Evolutionary conservation across 495 filamentous ascomycete species (phyloP), one percentile per base, ranked within the genome.

Genomic region (Acidomyces sp.): DNA sequence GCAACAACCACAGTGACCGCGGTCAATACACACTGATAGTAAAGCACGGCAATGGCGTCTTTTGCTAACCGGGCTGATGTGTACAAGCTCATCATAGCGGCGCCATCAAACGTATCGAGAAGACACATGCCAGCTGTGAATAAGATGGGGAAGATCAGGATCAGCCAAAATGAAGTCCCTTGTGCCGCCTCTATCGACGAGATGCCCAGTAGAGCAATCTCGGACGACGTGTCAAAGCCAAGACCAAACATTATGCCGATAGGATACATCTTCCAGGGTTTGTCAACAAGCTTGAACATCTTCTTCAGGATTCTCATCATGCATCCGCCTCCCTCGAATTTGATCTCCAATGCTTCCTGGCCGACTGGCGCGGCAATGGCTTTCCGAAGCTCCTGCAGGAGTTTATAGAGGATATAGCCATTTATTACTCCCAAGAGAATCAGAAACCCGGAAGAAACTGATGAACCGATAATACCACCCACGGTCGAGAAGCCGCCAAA

Each of bases 251-350:
- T 56, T 3, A 93, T 66, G 3, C 88, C 88, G 3, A 96, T 63
- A 4, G 85, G 85, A 56, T 93, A 80, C 88, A 95, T 97, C 60
- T 97, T 97, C 90, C 90, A 97, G 0, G 86, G 84, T 4, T 80
- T 63, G 56, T 97, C 82, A 55, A 97, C 78, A 16, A 93, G 56
- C 43, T 72, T 77, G 63, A 95, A 93, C 59, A 87, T 63, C 37
- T 67, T 75, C 47, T 79, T 74, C 34, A 94, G 74, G 7, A 93
- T 48, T 3, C 61, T 62, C 38, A 78, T 78, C 33, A 95, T 58
- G 32, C 83, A 72, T 0, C 88, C 88, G 1, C 71, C 75, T 3
- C 84, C 83, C 51, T 87, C 75, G 16, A 93, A 67, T 56, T 78
- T 72, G 52, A 85, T 68, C 0, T 64, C 62, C 39, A 72, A 66